Percentiles rank a stretch among this genome's conserved stretches.
Conservation (phyloP, 1,284 basidiomycete genomes). For the Austroboletus sp. region DNA sequence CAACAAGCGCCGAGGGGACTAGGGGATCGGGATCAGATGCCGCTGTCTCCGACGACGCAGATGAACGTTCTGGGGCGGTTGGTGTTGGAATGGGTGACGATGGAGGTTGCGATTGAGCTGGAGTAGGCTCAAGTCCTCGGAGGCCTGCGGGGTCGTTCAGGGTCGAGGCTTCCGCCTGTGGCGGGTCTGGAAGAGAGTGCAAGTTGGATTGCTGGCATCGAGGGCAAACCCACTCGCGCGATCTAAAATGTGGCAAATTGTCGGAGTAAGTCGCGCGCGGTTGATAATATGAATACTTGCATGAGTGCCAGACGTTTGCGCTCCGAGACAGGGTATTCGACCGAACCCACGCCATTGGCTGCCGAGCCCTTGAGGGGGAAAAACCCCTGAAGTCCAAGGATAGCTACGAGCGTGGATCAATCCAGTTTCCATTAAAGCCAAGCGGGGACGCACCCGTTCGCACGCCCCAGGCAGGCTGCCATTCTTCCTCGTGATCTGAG, state of each 20-base stretch:
- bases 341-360: constrained; percentile 83
- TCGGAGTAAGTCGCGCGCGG: constrained; percentile 10
- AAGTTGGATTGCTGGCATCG: constrained; percentile 65
- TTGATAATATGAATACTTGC: constrained; percentile 42
- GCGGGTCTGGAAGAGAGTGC: constrained; percentile 65
- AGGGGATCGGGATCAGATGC: constrained; percentile 15
- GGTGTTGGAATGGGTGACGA: constrained; percentile 10
- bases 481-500: constrained; percentile 79
- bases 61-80: constrained; percentile 19
- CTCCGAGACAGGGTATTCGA: constrained; percentile 76
- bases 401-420: constrained; percentile 46
- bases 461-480: constrained; percentile 98
- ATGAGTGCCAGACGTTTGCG: constrained; percentile 72
- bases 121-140: constrained; percentile 25
- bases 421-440: constrained; percentile 20
- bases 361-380: constrained; percentile 86
- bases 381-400: constrained; percentile 86
- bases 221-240: constrained; percentile 76
- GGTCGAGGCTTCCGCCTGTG: constrained; percentile 17
- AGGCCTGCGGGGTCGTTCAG: constrained; percentile 14
- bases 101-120: constrained; percentile 12
- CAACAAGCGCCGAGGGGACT: constrained; percentile 11
- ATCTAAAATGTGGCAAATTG: constrained; percentile 42
- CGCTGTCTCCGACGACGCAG: constrained; percentile 7
- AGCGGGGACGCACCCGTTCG: constrained; percentile 60